phyloP scores from a whole-genome alignment of 176 grass and related monocot species.

The Zoysia japonica region DNA sequence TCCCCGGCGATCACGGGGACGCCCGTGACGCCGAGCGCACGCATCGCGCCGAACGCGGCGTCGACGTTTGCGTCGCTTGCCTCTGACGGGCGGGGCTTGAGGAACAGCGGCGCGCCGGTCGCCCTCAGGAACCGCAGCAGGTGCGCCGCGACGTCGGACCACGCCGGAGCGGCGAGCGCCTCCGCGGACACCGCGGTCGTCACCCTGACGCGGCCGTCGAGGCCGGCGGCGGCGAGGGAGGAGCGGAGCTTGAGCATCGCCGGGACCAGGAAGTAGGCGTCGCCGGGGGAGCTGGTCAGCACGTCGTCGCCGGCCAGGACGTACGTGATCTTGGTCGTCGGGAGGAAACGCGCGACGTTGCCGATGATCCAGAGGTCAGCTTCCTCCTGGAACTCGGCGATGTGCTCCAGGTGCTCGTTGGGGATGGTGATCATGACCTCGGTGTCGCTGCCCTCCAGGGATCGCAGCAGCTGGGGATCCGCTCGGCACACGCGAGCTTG shows the following conservation, averaged over 20 bases:
- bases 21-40: constrained; percentile 10
- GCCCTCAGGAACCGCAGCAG: constrained; percentile 35
- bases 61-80: constrained; percentile 16
- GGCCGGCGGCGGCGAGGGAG: constrained; percentile 33
- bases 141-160: neutral
- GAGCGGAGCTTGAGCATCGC: constrained; percentile 44
- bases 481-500: constrained; percentile 24
- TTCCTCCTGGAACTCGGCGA: constrained; percentile 51
- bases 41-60: constrained; percentile 39
- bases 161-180: neutral
- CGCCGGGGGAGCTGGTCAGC: neutral
- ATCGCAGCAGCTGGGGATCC: constrained; percentile 16
- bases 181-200: constrained; percentile 23
- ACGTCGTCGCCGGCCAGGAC: constrained; percentile 36
- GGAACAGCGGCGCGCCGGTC: constrained; percentile 41
- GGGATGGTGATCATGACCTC: constrained; percentile 49
- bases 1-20: constrained; percentile 40
- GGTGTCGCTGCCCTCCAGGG: neutral
- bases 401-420: constrained; percentile 43
- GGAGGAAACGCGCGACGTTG: constrained; percentile 45
- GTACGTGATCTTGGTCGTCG: constrained; percentile 39
- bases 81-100: constrained; percentile 19
- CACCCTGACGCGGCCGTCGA: constrained; percentile 44
- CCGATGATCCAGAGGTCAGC: constrained; percentile 39
- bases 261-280: constrained; percentile 37